phyloP scores from a whole-genome alignment of 2,329 filamentous ascomycete genomes.

The Lecanoromycetidae sp. region DNA sequence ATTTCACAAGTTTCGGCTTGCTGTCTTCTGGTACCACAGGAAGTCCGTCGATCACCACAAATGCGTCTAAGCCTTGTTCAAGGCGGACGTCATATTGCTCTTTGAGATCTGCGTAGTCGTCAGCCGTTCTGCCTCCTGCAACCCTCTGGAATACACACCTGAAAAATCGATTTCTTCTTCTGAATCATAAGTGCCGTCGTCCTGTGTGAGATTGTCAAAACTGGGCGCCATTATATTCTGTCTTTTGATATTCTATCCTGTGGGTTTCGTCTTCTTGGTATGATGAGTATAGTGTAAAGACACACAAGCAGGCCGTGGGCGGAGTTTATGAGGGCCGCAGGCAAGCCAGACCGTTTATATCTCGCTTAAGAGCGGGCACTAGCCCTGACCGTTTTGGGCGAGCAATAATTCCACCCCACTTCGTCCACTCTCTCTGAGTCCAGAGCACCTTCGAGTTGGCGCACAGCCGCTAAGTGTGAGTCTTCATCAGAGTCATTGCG shows the following conservation, averaged over 20 bases:
- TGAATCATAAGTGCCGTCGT: constrained; percentile 81
- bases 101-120: constrained; percentile 52
- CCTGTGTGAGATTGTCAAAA: constrained; percentile 84
- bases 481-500: no score
- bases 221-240: constrained; percentile 88
- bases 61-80: constrained; percentile 90
- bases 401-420: no score
- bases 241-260: no score
- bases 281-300: no score
- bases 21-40: constrained; percentile 80
- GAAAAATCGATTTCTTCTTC: constrained; percentile 91
- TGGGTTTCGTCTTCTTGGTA: constrained; percentile 5
- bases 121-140: constrained; percentile 17
- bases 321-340: no score
- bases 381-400: no score
- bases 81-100: constrained; percentile 93
- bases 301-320: no score
- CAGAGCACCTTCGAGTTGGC: no score
- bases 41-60: constrained; percentile 90
- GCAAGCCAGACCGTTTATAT: no score
- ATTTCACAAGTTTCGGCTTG: constrained; percentile 91
- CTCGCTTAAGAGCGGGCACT: no score
- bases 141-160: constrained; percentile 29
- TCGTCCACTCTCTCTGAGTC: no score
- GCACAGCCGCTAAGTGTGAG: no score